Base-by-base conservation (phyloP, 1,284 basidiomycete species). In the Taiwanofungus camphoratus region DNA sequence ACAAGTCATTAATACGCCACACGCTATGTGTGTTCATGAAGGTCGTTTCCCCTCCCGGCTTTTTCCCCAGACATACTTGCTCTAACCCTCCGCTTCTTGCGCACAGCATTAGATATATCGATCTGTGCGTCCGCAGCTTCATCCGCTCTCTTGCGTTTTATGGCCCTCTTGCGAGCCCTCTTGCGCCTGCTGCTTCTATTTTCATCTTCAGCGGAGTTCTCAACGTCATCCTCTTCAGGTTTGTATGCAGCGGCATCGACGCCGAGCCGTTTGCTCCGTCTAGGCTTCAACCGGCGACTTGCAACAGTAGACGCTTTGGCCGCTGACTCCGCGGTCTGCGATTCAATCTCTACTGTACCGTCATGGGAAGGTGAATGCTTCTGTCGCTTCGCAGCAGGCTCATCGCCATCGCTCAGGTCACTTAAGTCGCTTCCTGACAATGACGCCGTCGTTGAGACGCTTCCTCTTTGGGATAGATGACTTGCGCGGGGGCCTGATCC, bases 171-270 rank as follows among this genome's bases (percentile, higher is more conserved):
- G 35, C 52, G 52, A 44, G 43, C 55, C 41, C 53, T 57, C 42
- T 55, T 57, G 20, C 39, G 38, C 18, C 52, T 57, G 33, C 44
- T 53, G 9, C 43, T 55, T 18, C 13, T 30, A 9, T 23, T 42
- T 3, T 42, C 47, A 12, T 59, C 60, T 3, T 59, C 57, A 9
- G 46, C 50, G n/a, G 57, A 57, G 2, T 59, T 61, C 16, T 60
- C 59, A 9, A 40, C 48, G 3, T 52, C 54, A 4, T 56, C 54
- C 33, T 58, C 55, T 1, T 54, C 57, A 13, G 69, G 71, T 40
- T 66, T 64, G 49, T 73, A 72, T n/a, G 66, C 66, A 27, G 60
- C 50, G 18, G 66, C 66, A 46, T 73, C 70, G 11, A 40, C 42
- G 15, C 56, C 57, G 11, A 70, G 53, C 26, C 63, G 63, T 44